phyloP scores from a whole-genome alignment of 2,329 filamentous ascomycete species.

The Nigrograna mackinnonii region DNA sequence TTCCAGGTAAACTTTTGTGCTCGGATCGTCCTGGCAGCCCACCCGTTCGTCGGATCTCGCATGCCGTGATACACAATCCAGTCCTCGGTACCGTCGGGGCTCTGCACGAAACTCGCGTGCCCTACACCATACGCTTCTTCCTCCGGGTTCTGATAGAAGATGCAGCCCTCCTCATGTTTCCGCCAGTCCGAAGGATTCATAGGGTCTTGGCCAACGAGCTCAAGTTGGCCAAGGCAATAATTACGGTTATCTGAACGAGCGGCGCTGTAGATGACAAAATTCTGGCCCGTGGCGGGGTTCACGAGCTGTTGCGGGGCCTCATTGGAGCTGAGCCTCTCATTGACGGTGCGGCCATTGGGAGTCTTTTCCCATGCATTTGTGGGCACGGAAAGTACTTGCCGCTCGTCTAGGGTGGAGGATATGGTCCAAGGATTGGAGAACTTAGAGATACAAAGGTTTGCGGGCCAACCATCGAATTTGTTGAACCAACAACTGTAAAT shows the following conservation, averaged over 20 bases:
- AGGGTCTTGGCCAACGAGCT: conserved; percentile 53
- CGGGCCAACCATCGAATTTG: conserved; percentile 54
- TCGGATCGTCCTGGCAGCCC: conserved; percentile 52
- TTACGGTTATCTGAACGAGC: conserved; percentile 56
- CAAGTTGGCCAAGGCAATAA: conserved; percentile 57
- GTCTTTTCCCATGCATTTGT: conserved; percentile 56
- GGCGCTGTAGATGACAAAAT: conserved; percentile 55
- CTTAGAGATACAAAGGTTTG: conserved; percentile 58
- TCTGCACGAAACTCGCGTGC: conserved; percentile 55
- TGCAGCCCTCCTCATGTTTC: conserved; percentile 50
- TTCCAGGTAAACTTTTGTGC: conserved; percentile 55
- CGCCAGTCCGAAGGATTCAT: conserved; percentile 54
- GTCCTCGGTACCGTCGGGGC: conserved; percentile 50
- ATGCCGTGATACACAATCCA: conserved; percentile 61
- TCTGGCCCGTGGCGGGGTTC: conserved; percentile 51
- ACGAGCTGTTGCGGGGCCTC: conserved; percentile 56
- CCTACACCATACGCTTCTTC: conserved; percentile 53
- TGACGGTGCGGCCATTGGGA: conserved; percentile 51
- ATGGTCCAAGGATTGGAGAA: conserved; percentile 54
- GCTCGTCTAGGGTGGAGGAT: conserved; percentile 48
- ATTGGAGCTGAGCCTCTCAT: conserved; percentile 53
- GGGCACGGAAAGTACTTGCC: conserved; percentile 52
- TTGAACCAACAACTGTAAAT: conserved; percentile 46
- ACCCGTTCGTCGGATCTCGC: conserved; percentile 51
- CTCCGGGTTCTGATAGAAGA: conserved; percentile 54